Evolutionary conservation across 2,329 filamentous ascomycete species (phyloP).

Genomic region (Trichothecium sympodiale): DNA sequence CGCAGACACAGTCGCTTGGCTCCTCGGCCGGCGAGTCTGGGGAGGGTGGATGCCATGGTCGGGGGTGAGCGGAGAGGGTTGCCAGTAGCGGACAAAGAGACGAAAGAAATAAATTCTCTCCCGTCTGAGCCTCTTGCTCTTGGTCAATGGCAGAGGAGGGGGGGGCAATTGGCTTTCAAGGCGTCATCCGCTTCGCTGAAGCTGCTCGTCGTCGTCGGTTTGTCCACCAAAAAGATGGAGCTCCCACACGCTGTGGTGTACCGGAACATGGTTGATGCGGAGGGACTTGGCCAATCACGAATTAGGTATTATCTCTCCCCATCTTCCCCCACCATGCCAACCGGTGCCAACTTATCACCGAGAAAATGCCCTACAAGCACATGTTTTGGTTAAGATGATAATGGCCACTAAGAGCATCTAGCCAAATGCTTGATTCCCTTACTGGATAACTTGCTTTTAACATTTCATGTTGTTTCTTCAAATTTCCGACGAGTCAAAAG

Average conservation of each 20-base stretch:
- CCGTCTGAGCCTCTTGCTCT: constrained; percentile 22
- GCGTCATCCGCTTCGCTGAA: constrained; percentile 12
- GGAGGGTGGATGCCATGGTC: constrained; percentile 57
- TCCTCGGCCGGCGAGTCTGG: constrained; percentile 60
- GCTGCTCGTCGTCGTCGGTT: constrained; percentile 18
- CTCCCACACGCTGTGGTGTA: not conserved
- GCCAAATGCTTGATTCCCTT: no score
- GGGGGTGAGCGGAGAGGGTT: constrained; percentile 16
- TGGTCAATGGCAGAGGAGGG: constrained; percentile 20
- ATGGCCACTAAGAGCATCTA: no score
- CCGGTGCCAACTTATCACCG: no score
- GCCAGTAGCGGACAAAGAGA: constrained; percentile 11
- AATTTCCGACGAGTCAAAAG: no score
- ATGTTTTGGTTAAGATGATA: no score
- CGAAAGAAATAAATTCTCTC: constrained; percentile 13
- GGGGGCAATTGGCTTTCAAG: constrained; percentile 9
- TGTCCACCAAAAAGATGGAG: constrained; percentile 2
- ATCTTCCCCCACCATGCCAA: no score
- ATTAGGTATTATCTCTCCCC: no score
- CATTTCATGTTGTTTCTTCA: no score
- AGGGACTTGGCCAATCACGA: no score
- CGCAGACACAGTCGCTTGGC: constrained; percentile 56
- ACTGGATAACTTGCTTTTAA: no score
- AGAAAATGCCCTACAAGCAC: no score
- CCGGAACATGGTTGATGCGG: not conserved